A percentile compares a stretch with the other conserved stretches of the same genome.
These are phyloP conservation scores for Monosporascus sp. DNA, from an alignment of 2,329 filamentous ascomycete species.

Conservation along the genomic window DNA sequence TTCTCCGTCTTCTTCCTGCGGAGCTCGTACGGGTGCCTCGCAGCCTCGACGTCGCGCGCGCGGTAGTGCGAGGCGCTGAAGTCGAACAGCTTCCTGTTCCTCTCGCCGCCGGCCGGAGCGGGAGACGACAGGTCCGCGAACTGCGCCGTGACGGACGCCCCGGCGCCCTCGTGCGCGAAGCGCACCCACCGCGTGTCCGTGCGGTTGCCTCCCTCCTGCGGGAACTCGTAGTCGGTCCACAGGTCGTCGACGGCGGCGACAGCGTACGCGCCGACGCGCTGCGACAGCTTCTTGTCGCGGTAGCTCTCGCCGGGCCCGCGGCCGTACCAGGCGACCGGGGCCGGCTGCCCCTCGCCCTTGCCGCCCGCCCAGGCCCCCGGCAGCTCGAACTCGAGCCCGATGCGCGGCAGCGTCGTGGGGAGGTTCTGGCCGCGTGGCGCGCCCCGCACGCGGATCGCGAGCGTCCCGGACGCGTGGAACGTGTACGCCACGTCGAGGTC, in stretches of 20 bases:
- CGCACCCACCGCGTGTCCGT: conserved; percentile 57
- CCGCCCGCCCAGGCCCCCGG: conserved; percentile 15
- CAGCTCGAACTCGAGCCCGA: conserved; percentile 50
- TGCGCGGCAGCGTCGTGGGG: conserved; percentile 54
- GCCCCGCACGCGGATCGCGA: conserved; percentile 44
- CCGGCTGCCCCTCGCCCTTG: conserved; percentile 16
- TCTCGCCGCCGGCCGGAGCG: conserved; percentile 20
- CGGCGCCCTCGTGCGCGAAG: conserved; percentile 25
- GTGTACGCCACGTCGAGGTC: conserved; percentile 48
- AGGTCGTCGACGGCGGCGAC: conserved; percentile 41
- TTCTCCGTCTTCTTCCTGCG: conserved; percentile 44
- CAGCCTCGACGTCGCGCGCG: conserved; percentile 46
- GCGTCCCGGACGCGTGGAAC: conserved; percentile 38
- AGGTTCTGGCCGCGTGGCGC: conserved; percentile 42
- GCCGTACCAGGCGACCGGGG: conserved; percentile 53
- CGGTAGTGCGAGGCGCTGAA: conserved; percentile 54
- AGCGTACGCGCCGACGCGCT: conserved; percentile 48
- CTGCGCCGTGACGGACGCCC: conserved; percentile 18
- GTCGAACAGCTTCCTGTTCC: conserved; percentile 37
- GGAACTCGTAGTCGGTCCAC: conserved; percentile 59
- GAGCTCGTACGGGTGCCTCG: conserved; percentile 60
- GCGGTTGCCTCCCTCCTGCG: conserved; percentile 61
- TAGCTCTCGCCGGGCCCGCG: conserved; percentile 64
- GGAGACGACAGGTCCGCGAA: conserved; percentile 14
- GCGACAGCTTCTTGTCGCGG: conserved; percentile 58